A percentile compares a stretch with the other conserved stretches of the same genome.
Conservation (phyloP, 345 rosid species). For the Salix udensis region DNA sequence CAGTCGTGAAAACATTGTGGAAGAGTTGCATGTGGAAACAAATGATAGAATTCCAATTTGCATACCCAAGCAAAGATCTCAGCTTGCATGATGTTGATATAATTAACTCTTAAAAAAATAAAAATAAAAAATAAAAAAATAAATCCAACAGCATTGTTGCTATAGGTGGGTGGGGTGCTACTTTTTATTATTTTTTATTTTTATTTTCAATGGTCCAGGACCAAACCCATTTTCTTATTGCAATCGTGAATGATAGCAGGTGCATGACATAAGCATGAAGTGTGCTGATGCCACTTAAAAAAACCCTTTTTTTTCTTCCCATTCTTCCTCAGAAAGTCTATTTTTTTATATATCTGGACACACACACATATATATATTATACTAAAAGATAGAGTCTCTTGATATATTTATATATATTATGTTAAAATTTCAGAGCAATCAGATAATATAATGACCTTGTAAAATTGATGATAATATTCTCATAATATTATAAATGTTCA, state of each 20-base stretch:
- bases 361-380: too few species aligned
- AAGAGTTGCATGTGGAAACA: background rate
- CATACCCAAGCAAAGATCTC: background rate
- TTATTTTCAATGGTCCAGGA: slow-evolving; percentile 27
- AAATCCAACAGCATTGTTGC: background rate
- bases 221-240: slow-evolving; percentile 46
- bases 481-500: too few species aligned
- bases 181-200: too few species aligned
- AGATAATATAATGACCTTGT: too few species aligned
- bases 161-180: background rate
- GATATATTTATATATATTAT: too few species aligned
- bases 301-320: background rate
- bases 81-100: background rate
- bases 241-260: slow-evolving; percentile 52
- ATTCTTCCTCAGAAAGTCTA: background rate
- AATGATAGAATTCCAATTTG: too few species aligned
- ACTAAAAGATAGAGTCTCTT: too few species aligned
- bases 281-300: slow-evolving; percentile 23
- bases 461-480: too few species aligned
- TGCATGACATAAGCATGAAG: slow-evolving; percentile 68
- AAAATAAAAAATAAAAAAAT: too few species aligned
- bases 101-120: too few species aligned
- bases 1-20: background rate
- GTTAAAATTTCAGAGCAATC: too few species aligned
- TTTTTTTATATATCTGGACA: slow-evolving; percentile 24